phyloP scores from a whole-genome alignment of 176 grass and related monocot genomes.

The Lolium rigidum region DNA sequence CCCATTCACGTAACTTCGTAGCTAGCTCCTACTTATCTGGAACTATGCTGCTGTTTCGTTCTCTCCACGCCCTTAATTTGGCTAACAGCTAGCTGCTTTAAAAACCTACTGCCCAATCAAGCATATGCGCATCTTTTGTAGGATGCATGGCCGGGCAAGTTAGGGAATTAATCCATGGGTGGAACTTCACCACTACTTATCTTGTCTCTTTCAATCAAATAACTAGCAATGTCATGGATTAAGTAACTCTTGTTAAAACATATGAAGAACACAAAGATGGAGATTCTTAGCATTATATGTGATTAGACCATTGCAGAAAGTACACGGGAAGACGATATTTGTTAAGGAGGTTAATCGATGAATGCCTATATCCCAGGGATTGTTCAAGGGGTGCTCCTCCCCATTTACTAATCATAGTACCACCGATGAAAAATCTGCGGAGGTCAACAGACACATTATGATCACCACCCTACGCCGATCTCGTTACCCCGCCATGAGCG shows the following conservation, averaged over 20 bases:
- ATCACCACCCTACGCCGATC: too few relatives aligned
- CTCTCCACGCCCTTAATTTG: neutral
- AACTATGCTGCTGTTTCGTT: neutral
- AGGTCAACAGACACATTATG: too few relatives aligned
- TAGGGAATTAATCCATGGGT: neutral
- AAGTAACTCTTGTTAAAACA: neutral
- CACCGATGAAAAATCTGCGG: too few relatives aligned
- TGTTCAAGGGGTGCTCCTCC: too few relatives aligned
- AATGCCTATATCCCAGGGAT: too few relatives aligned
- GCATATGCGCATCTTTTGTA: neutral
- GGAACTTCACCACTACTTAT: too few relatives aligned
- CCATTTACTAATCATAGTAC: too few relatives aligned
- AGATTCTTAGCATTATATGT: too few relatives aligned
- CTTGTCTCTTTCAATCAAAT: neutral
- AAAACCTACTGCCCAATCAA: neutral
- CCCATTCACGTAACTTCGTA: neutral
- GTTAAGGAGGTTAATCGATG: too few relatives aligned
- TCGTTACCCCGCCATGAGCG: too few relatives aligned
- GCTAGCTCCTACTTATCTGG: neutral
- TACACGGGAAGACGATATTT: neutral
- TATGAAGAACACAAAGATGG: neutral
- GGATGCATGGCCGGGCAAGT: neutral
- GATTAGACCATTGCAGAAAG: too few relatives aligned
- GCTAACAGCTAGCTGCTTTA: neutral
- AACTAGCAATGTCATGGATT: neutral